These are phyloP conservation scores for Cryptosporidium sp. DNA, from an alignment of 169 alveolate genomes.

Conservation along the genomic window DNA sequence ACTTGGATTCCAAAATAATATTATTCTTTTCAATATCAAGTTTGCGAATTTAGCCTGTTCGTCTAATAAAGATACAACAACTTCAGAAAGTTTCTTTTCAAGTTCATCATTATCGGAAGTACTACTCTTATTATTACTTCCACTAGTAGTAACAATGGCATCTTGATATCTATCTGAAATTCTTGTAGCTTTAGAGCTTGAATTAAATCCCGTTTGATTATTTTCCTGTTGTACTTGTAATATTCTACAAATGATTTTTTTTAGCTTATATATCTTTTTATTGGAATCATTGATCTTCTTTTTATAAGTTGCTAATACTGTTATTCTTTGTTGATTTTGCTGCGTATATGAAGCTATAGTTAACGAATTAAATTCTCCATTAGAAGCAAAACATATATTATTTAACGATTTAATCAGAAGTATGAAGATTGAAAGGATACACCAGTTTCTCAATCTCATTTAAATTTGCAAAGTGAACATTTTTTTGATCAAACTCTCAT, in stretches of 20 bases:
- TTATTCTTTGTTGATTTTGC: constrained; percentile 2
- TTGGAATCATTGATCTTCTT: constrained; percentile 3
- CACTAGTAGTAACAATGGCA: not conserved
- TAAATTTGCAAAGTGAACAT: constrained; percentile 5
- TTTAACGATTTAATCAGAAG: not conserved
- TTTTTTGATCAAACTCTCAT: not conserved
- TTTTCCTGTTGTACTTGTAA: not conserved
- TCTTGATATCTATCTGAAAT: not conserved
- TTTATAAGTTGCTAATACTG: constrained; percentile 8
- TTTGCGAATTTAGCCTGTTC: constrained; percentile 26
- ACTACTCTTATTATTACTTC: not conserved
- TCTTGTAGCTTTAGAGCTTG: not conserved
- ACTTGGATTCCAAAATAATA: constrained; percentile 55
- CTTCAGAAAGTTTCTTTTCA: not conserved
- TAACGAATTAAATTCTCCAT: not conserved
- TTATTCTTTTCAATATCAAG: not conserved
- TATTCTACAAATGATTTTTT: not conserved
- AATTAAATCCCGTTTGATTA: not conserved
- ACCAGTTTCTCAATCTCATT: constrained; percentile 13
- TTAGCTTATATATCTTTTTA: constrained; percentile 10
- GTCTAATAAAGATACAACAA: constrained; percentile 11
- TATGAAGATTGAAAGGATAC: not conserved
- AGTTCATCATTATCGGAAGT: not conserved
- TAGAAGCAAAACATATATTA: not conserved
- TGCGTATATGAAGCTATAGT: constrained; percentile 4